Base-by-base conservation (phyloP, 169 alveolate species). In the Amoebophrya sp. region DNA sequence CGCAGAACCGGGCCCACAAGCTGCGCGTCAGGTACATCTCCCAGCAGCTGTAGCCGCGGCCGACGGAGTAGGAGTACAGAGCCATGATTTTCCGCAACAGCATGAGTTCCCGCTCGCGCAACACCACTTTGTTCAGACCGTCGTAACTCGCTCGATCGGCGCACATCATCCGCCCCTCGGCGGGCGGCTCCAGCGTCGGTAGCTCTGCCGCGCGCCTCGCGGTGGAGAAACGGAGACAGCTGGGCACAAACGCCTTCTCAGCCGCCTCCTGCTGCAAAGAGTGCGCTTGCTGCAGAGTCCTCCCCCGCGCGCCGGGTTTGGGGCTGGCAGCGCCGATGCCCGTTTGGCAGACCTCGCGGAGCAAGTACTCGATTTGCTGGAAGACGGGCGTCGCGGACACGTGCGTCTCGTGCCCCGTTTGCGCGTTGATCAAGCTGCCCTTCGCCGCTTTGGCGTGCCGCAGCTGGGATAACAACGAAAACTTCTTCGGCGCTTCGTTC, bases 391-490 rank as follows among this genome's bases (percentile, higher is more conserved):
- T 66, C 35, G 7, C 32, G 83, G 32, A 7, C 38, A n/a, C 35
- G 10, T 25, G 32, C 7, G 32, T 2, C 35, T 66, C 83, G 29
- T 66, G 29, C 83, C 35, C 83, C 0, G 83, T 25, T 25, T 25
- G 83, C 83, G 35, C 0, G 32, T 66, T 18, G 23, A 41, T 7
- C 23, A 41, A 12, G 35, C 35, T 12, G 39, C 83, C 83, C 83
- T 66, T 66, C 35, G 83, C 83, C 29, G 83, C 83, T 25, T 66
- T 66, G 32, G 83, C 83, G 83, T 66, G 83, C 10, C 83, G 29
- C 83, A 66, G 35, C 83, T 66, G 83, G 10, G 35, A 12, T 2
- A 66, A 25, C 83, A 66, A 25, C 83, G 83, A 66, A 25, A 25
- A 66, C 32, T n/a, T 18, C 32, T 66, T 66, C 83, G 35, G 39